These are phyloP conservation scores for Hypoxylon sp. DNA, from an alignment of 2,329 filamentous ascomycete genomes.

Conservation along the genomic window DNA sequence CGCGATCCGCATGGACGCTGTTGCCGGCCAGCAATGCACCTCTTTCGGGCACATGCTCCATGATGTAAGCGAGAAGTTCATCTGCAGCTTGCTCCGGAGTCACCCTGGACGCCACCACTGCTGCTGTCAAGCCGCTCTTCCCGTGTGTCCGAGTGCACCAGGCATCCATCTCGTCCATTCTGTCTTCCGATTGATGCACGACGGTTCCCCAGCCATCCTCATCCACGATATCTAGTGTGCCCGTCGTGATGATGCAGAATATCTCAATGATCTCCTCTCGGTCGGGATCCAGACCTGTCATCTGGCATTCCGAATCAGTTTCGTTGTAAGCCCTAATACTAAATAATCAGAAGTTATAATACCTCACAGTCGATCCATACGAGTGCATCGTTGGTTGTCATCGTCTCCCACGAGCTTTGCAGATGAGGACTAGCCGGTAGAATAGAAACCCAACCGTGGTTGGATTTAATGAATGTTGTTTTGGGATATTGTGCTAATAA, in stretches of 20 bases:
- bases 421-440: neutral
- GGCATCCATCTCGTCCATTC: constrained; percentile 82
- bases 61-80: constrained; percentile 82
- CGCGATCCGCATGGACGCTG: constrained; percentile 89
- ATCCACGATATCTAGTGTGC: constrained; percentile 81
- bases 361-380: constrained; percentile 86
- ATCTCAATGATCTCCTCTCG: constrained; percentile 90
- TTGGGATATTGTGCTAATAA: neutral
- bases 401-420: neutral
- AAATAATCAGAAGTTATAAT: constrained; percentile 36
- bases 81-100: constrained; percentile 79
- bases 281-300: constrained; percentile 87
- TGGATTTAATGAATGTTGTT: neutral
- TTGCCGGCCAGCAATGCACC: constrained; percentile 88
- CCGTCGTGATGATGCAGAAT: constrained; percentile 90
- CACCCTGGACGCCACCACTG: constrained; percentile 78
- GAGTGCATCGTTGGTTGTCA: constrained; percentile 62
- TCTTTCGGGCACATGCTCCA: constrained; percentile 74
- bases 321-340: neutral
- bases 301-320: constrained; percentile 65
- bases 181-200: constrained; percentile 77
- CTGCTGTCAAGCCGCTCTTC: constrained; percentile 82
- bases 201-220: constrained; percentile 81
- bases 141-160: constrained; percentile 90
- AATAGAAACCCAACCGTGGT: neutral